A percentile compares a stretch with the other conserved stretches of the same genome.
Conservation (phyloP, 495 filamentous ascomycete species). For the Xylaria curta region DNA sequence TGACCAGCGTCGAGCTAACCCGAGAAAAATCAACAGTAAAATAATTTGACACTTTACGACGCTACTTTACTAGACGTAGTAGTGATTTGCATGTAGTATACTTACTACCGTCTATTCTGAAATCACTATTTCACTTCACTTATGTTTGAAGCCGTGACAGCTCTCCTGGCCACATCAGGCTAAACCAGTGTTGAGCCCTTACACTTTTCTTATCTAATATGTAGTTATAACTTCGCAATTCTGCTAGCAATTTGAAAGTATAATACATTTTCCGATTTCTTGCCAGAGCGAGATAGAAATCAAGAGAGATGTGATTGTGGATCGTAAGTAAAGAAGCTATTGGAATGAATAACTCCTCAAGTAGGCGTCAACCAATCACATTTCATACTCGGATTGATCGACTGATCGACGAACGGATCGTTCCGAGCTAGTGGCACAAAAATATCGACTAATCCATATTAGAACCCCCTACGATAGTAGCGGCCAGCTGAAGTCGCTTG, state of each 20-base stretch:
- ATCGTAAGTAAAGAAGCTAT: conserved; percentile 10
- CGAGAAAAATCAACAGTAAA: neutral
- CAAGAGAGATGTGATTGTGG: conserved; percentile 3
- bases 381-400: neutral
- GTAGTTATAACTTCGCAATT: neutral
- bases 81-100: conserved; percentile 4
- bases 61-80: neutral
- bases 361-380: neutral
- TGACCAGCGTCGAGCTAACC: neutral
- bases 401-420: conserved; percentile 19
- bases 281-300: neutral
- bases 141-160: neutral
- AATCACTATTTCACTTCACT: neutral
- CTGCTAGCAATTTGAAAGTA: neutral
- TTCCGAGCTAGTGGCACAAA: conserved; percentile 8
- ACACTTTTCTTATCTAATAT: neutral
- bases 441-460: neutral
- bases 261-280: neutral
- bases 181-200: no score
- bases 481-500: conserved; percentile 4
- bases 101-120: neutral
- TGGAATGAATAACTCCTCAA: neutral
- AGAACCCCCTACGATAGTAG: neutral
- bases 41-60: neutral
- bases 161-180: neutral